phyloP scores from a whole-genome alignment of 768 basidiomycete genomes.

The Serendipita indica region DNA sequence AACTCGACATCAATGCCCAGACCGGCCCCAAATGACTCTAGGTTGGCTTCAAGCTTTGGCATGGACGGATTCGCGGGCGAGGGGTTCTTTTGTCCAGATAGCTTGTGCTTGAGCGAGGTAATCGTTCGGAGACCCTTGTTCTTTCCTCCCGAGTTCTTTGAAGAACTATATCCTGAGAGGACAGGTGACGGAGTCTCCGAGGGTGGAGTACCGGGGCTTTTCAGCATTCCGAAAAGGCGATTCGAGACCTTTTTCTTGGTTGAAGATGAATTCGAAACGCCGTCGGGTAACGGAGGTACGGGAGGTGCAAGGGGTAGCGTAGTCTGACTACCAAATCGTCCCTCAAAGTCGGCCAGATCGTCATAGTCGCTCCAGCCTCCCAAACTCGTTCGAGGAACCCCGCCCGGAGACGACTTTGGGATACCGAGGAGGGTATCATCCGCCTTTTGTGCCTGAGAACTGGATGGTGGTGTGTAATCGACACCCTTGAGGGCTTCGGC shows the following conservation, averaged over 20 bases:
- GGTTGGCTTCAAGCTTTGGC: neutral
- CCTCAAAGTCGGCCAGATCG: conserved; percentile 74
- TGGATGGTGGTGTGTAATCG: neutral
- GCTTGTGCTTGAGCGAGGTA: conserved; percentile 3
- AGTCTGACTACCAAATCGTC: conserved; percentile 68
- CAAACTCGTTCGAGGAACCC: conserved; percentile 49
- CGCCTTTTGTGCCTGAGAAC: neutral
- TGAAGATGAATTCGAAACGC: neutral
- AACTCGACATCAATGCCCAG: conserved; percentile 4
- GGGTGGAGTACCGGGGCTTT: neutral
- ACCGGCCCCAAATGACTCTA: neutral
- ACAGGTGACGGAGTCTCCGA: neutral
- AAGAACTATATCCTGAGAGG: neutral
- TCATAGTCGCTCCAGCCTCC: conserved; percentile 79
- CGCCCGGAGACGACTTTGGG: conserved; percentile 22
- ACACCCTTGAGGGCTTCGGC: conserved; percentile 7
- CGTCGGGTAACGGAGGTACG: conserved; percentile 11
- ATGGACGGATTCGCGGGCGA: neutral
- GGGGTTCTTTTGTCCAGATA: neutral
- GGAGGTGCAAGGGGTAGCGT: conserved; percentile 28
- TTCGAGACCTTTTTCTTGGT: neutral
- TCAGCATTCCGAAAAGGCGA: neutral
- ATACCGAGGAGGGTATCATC: neutral
- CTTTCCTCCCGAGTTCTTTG: conserved; percentile 4
- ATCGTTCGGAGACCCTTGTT: conserved; percentile 5